phyloP scores from a whole-genome alignment of 73 alveolate genomes.

The Tetrahymena borealis region DNA sequence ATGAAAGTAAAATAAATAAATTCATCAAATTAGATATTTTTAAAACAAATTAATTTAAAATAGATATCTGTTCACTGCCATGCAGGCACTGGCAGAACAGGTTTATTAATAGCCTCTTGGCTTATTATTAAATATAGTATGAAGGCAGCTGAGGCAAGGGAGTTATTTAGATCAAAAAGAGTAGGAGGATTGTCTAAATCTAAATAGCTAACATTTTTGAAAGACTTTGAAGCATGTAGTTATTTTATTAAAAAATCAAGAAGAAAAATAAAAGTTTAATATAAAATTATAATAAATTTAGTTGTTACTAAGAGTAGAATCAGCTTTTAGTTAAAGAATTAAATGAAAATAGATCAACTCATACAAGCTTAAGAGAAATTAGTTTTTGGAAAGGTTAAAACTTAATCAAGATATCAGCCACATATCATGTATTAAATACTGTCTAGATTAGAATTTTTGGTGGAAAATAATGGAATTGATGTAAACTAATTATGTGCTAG shows the following conservation, averaged over 20 bases:
- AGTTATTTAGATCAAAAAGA: constrained; percentile 41
- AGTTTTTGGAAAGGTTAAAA: constrained; percentile 7
- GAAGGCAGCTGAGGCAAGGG: constrained; percentile 47
- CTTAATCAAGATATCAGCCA: constrained; percentile 6
- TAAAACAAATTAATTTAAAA: neutral
- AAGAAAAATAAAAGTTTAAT: neutral
- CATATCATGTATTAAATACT: constrained; percentile 9
- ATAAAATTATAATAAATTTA: neutral
- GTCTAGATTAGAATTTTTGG: neutral
- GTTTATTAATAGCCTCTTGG: constrained; percentile 57
- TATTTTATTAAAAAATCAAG: neutral
- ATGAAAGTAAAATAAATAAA: constrained; percentile 9
- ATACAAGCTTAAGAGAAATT: neutral
- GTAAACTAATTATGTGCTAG: neutral
- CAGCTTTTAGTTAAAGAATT: neutral
- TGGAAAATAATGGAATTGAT: neutral
- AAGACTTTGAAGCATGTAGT: constrained; percentile 17
- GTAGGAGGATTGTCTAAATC: constrained; percentile 2
- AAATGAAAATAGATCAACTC: neutral
- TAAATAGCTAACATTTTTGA: neutral
- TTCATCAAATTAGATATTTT: neutral
- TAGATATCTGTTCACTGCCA: constrained; percentile 57
- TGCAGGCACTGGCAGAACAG: constrained; percentile 74
- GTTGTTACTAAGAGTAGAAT: neutral
- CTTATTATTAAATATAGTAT: constrained; percentile 31